Percentiles rank a stretch among this genome's conserved stretches.
Evolutionary conservation across 805 yeast genomes (phyloP).

Genomic region (Candida yuanshanica): DNA sequence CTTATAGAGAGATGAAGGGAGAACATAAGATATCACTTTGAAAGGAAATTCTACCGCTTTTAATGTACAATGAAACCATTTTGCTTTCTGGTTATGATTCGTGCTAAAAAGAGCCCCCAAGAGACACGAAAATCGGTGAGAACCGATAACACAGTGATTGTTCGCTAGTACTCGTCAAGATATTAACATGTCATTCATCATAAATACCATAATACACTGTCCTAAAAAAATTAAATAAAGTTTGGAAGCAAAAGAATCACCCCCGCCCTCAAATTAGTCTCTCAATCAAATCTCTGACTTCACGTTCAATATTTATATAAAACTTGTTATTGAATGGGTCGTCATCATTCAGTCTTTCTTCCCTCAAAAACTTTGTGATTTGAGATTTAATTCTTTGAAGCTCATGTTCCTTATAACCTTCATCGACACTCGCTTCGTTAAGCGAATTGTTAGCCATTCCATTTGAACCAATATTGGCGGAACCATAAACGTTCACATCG

Average conservation of each 20-base stretch:
- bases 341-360: constrained; percentile 25
- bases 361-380: constrained; percentile 22
- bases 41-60: too few relatives aligned
- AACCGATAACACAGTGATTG: too few relatives aligned
- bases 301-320: constrained; percentile 23
- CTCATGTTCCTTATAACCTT: constrained; percentile 24
- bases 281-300: constrained; percentile 25
- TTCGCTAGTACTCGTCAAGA: too few relatives aligned
- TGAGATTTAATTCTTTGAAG: constrained; percentile 24
- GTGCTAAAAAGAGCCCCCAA: too few relatives aligned
- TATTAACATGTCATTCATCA: too few relatives aligned
- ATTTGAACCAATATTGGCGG: background rate
- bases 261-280: constrained; percentile 12
- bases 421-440: constrained; percentile 15
- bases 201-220: background rate
- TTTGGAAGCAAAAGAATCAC: background rate
- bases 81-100: too few relatives aligned
- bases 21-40: too few relatives aligned
- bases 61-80: too few relatives aligned
- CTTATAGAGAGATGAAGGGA: too few relatives aligned
- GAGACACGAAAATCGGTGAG: too few relatives aligned
- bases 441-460: constrained; percentile 1
- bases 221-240: background rate
- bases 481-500: constrained; percentile 8
- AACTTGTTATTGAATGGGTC: constrained; percentile 25